Conservation (phyloP, 805 yeast genomes). For the Lachancea kluyveri region DNA sequence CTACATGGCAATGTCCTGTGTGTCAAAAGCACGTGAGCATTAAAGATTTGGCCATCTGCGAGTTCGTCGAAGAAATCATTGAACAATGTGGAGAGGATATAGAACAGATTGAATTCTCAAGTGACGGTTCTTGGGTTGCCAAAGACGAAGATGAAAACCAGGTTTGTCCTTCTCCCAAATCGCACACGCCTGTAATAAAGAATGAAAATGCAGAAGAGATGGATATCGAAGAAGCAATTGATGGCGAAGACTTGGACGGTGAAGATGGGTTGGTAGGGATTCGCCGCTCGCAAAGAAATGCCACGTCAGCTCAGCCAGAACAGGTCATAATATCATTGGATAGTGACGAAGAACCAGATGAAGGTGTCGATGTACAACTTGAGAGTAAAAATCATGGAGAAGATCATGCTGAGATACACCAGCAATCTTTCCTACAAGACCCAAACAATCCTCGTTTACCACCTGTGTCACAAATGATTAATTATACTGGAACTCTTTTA, state of each 20-base stretch:
- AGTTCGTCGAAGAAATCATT: constrained; percentile 62
- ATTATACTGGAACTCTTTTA: background rate
- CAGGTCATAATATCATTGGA: constrained; percentile 45
- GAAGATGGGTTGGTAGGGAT: constrained; percentile 1
- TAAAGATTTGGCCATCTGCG: constrained; percentile 64
- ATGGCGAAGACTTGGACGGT: constrained; percentile 7
- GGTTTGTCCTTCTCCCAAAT: constrained; percentile 8
- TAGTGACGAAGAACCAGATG: constrained; percentile 44
- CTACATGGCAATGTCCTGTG: constrained; percentile 86
- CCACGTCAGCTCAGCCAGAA: constrained; percentile 14
- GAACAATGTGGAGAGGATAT: constrained; percentile 44
- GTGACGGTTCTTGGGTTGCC: constrained; percentile 70
- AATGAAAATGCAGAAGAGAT: constrained; percentile 11
- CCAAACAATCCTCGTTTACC: background rate
- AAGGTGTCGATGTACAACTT: constrained; percentile 1
- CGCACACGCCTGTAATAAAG: constrained; percentile 6
- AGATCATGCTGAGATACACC: too few species aligned
- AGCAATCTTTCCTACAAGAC: too few species aligned
- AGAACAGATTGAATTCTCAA: constrained; percentile 59
- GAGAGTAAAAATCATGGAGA: background rate
- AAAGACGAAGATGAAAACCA: constrained; percentile 24
- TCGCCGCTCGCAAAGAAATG: background rate
- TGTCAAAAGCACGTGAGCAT: constrained; percentile 52
- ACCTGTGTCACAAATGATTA: background rate
- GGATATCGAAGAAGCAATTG: constrained; percentile 21